These are phyloP conservation scores for Diaporthe capsici DNA, from an alignment of 2,329 filamentous ascomycete genomes.

Conservation along the genomic window DNA sequence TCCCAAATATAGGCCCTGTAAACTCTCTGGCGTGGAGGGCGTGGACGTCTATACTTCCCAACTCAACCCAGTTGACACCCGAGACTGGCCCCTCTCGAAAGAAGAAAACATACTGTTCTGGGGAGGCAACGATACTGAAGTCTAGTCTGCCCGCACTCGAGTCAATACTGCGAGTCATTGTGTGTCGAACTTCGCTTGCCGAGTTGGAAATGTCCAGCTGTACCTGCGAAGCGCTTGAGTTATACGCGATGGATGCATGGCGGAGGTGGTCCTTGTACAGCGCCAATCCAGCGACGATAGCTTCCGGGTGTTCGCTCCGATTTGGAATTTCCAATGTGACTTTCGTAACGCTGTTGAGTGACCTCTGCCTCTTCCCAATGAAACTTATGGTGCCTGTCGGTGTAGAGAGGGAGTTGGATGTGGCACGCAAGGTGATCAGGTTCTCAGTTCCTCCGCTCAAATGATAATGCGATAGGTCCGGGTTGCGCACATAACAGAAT, in stretches of 20 bases:
- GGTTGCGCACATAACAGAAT: background rate
- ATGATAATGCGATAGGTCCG: background rate
- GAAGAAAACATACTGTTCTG: background rate
- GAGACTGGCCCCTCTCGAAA: background rate
- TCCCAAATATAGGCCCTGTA: background rate
- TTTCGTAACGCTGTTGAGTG: background rate
- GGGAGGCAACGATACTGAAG: background rate
- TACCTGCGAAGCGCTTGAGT: background rate
- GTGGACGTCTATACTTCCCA: conserved; percentile 4
- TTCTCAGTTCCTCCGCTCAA: background rate
- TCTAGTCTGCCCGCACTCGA: background rate
- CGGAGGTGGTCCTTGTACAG: conserved; percentile 15
- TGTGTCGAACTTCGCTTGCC: background rate
- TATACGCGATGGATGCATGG: background rate
- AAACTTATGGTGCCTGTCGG: background rate
- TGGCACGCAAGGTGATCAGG: background rate
- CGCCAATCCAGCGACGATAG: background rate
- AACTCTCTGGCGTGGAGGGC: conserved; percentile 1
- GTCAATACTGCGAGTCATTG: background rate
- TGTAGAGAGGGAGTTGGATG: background rate
- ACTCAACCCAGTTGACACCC: background rate
- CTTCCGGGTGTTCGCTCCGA: background rate
- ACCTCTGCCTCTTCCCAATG: background rate
- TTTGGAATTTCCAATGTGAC: background rate
- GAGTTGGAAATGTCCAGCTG: background rate